phyloP scores from a whole-genome alignment of 1,139 yeast genomes.

The Zygosaccharomyces sapae region DNA sequence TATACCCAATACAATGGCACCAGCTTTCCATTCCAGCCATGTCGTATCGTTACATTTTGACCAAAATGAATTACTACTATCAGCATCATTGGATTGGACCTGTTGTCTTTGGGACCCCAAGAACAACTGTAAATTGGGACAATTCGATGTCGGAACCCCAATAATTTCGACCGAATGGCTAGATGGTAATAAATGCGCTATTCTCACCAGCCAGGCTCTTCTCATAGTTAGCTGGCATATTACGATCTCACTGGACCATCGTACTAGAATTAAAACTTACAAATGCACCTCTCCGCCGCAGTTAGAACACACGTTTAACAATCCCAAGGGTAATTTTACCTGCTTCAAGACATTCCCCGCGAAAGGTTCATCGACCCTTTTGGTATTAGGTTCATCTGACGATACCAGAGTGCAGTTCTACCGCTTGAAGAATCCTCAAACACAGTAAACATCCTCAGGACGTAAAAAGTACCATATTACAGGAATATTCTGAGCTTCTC shows the following conservation, averaged over 20 bases:
- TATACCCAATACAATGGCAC: constrained; percentile 18
- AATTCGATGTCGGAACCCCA: constrained; percentile 21
- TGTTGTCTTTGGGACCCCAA: constrained; percentile 27
- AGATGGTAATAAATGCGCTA: constrained; percentile 11
- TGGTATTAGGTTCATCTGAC: constrained; percentile 9
- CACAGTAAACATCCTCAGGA: too few relatives aligned
- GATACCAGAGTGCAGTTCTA: constrained; percentile 4
- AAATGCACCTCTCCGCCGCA: constrained; percentile 7
- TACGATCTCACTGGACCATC: background rate
- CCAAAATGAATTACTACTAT: constrained; percentile 19
- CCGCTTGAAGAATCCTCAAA: constrained; percentile 3
- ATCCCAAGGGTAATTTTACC: constrained; percentile 6
- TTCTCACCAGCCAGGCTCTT: constrained; percentile 17
- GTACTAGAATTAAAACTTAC: constrained; percentile 5
- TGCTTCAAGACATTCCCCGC: constrained; percentile 10
- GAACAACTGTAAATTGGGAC: constrained; percentile 14
- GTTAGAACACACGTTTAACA: constrained; percentile 3
- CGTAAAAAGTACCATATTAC: too few relatives aligned
- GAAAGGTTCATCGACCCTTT: background rate
- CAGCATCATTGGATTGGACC: constrained; percentile 28
- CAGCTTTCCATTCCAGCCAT: constrained; percentile 19
- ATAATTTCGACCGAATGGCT: constrained; percentile 21
- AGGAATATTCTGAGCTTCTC: too few relatives aligned
- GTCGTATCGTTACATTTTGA: constrained; percentile 9
- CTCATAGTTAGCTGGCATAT: constrained; percentile 12